Conservation (phyloP, 345 rosid species). For the Citrus maxima region DNA sequence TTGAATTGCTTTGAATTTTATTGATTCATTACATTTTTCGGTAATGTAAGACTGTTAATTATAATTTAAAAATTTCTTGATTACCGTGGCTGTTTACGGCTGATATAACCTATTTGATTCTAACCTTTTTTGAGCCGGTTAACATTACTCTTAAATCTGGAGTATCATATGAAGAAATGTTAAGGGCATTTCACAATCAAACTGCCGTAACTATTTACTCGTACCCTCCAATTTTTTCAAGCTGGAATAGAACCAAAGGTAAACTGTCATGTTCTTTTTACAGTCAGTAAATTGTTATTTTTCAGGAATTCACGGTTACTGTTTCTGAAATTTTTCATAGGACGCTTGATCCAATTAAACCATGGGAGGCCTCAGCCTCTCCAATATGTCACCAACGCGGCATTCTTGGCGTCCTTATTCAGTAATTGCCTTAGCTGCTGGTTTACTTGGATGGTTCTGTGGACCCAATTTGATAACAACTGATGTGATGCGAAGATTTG, state of each 20-base stretch:
- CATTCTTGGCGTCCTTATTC: slow-evolving; percentile 73
- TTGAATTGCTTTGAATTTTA: background rate
- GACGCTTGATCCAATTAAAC: slow-evolving; percentile 80
- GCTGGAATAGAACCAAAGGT: slow-evolving; percentile 67
- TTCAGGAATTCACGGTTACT: slow-evolving; percentile 15
- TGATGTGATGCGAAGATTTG: slow-evolving; percentile 67
- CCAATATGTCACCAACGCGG: slow-evolving; percentile 72
- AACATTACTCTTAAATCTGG: slow-evolving; percentile 77
- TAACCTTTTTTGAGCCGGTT: slow-evolving; percentile 73
- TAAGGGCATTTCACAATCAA: slow-evolving; percentile 77
- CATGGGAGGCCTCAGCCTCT: slow-evolving; percentile 94
- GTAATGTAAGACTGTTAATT: background rate
- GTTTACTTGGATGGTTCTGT: slow-evolving; percentile 96
- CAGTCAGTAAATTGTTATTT: background rate
- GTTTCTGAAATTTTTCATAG: slow-evolving; percentile 28
- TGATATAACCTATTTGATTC: slow-evolving; percentile 15
- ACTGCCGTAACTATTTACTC: slow-evolving; percentile 74
- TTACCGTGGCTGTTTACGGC: slow-evolving; percentile 43
- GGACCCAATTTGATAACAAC: slow-evolving; percentile 83
- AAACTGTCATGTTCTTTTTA: slow-evolving; percentile 2
- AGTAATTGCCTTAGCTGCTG: slow-evolving; percentile 94
- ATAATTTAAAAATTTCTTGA: background rate
- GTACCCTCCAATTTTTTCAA: slow-evolving; percentile 51
- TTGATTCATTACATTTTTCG: background rate
- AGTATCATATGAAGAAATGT: slow-evolving; percentile 79